phyloP scores from a whole-genome alignment of 441 rosid species.

The Gossypium trilobum region DNA sequence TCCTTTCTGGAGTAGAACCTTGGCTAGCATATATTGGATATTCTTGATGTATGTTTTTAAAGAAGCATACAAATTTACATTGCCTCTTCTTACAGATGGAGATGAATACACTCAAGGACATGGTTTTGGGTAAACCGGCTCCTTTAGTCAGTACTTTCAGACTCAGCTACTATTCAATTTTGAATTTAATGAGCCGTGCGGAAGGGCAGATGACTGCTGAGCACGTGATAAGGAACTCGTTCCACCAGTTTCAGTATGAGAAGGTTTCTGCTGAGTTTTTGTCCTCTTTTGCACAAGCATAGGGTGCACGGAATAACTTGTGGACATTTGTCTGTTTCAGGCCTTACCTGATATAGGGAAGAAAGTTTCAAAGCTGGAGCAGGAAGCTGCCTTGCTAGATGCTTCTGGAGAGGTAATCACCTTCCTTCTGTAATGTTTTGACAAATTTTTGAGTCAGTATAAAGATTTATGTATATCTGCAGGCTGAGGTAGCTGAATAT shows the following conservation, averaged over 20 bases:
- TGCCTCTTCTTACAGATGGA: constrained; percentile 55
- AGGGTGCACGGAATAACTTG: constrained; percentile 10
- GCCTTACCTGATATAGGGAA: constrained; percentile 76
- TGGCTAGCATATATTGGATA: constrained; percentile 6
- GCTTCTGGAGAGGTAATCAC: constrained; percentile 72
- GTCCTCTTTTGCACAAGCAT: constrained; percentile 6
- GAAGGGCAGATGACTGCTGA: constrained; percentile 98
- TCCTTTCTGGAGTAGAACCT: neutral
- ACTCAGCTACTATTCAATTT: constrained; percentile 89
- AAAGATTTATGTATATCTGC: constrained; percentile 15
- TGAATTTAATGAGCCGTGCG: constrained; percentile 93
- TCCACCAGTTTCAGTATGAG: constrained; percentile 94
- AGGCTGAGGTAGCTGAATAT: constrained; percentile 87
- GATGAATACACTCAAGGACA: constrained; percentile 77
- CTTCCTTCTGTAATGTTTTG: neutral
- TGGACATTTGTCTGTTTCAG: constrained; percentile 30
- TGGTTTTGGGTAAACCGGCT: constrained; percentile 97
- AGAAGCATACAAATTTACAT: neutral
- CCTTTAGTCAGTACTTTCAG: constrained; percentile 96
- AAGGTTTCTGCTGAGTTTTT: constrained; percentile 46
- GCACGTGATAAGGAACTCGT: constrained; percentile 86
- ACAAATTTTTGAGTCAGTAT: neutral
- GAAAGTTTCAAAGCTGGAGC: constrained; percentile 72
- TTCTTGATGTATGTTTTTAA: constrained; percentile 4
- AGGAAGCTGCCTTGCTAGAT: constrained; percentile 80